Conservation (phyloP, 1,284 basidiomycete species). For the Ceratobasidium sp. region DNA sequence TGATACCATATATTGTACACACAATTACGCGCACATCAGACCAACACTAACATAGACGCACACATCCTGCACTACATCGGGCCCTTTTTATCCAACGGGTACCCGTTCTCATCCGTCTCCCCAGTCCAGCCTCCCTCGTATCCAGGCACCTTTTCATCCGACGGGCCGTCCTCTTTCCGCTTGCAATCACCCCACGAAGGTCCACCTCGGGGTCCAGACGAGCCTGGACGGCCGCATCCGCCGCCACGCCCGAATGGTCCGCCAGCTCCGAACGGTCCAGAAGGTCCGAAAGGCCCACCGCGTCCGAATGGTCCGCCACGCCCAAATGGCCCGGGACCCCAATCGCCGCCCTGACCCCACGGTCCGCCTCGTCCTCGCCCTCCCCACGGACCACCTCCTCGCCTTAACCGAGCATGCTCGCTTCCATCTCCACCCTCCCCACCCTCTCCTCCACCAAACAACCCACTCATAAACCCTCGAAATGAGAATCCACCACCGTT, state of each 20-base stretch:
- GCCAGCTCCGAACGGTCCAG: not conserved
- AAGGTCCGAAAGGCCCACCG: not conserved
- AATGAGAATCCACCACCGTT: constrained; percentile 1
- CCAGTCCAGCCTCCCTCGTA: not conserved
- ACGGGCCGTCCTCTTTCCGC: not conserved
- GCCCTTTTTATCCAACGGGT: constrained; percentile 30
- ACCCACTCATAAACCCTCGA: constrained; percentile 27
- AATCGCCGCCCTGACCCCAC: constrained; percentile 11
- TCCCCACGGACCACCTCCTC: constrained; percentile 2
- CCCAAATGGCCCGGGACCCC: constrained; percentile 28
- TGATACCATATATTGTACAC: no score
- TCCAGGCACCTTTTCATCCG: constrained; percentile 20
- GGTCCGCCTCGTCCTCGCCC: not conserved
- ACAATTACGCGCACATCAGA: no score
- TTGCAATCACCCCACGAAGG: not conserved
- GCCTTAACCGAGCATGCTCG: not conserved
- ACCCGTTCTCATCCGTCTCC: constrained; percentile 19
- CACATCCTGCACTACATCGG: not conserved
- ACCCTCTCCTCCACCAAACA: constrained; percentile 29
- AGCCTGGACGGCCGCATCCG: not conserved
- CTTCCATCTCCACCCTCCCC: not conserved
- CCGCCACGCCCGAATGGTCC: not conserved
- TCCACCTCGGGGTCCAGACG: not conserved
- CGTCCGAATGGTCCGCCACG: not conserved
- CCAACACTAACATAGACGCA: no score